Base-by-base conservation (phyloP, 768 basidiomycete genomes). In the Mycena filopes region DNA sequence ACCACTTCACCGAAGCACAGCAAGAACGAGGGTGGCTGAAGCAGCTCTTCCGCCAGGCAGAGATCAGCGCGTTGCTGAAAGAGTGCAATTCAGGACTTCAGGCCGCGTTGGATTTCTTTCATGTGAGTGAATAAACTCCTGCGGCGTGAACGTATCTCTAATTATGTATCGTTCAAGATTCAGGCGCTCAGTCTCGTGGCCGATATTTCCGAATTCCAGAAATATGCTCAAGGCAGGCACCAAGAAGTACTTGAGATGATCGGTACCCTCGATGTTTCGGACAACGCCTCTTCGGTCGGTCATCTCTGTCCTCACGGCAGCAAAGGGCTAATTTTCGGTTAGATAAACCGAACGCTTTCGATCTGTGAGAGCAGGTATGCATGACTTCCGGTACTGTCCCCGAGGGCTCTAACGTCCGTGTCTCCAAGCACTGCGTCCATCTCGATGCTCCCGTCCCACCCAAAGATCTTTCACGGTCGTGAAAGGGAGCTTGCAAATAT, bases 211-310 rank as follows among this genome's bases (percentile, higher is more conserved):
- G 20, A n/a, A 21, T 20, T 58, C 45, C 23, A 38, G 21, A 5
- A 21, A 36, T 8, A 3, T 15, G 45, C 43, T 1, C 33, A 58
- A 15, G 31, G 21, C 12, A 36, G 5, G 25, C 57, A 58, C 10
- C n/a, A 38, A 31, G 57, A 58, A 23, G 46, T 46, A 16, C 46
- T 58, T 16, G 6, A 58, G 15, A 26, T 46, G n/a, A 46, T 58
- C 18, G 31, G 21, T 4, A 12, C 29, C 11, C 23, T 38, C n/a
- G n/a, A 8, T 4, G 10, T 4, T 31, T 49, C 48, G 3, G 48
- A 49, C 21, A 31, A 8, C 25, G 46, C 57, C 10, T 58, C 57
- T 4, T 21, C 36, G 5, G 50, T 53, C 10, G 21, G 50, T 20
- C n/a, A 53, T 23, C 38, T 29, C 9, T 12, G n/a, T 28, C 2